phyloP scores from a whole-genome alignment of 306 rosid genomes.

The Lablab purpureus region DNA sequence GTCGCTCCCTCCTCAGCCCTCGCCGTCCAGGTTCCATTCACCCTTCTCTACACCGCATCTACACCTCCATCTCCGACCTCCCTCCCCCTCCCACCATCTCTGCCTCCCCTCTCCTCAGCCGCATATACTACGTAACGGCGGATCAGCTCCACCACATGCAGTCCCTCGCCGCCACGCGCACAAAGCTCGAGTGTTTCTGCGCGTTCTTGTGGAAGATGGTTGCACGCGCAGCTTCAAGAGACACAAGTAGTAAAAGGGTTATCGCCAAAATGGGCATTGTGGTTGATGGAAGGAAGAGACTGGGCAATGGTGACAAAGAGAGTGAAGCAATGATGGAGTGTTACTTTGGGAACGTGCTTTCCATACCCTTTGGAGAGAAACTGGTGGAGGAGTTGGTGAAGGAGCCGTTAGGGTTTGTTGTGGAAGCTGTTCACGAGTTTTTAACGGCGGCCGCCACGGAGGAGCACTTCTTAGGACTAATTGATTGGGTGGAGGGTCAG shows the following conservation, averaged over 20 bases:
- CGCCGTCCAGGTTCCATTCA: conserved; percentile 41
- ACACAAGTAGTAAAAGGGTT: conserved; percentile 1
- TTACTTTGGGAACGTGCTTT: conserved; percentile 77
- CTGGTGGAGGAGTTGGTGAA: conserved; percentile 50
- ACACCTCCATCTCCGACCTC: conserved; percentile 54
- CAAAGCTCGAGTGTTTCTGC: conserved; percentile 71
- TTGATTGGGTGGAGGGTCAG: conserved; percentile 85
- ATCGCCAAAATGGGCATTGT: conserved; percentile 73
- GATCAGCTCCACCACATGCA: conserved; percentile 60
- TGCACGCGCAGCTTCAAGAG: conserved; percentile 54
- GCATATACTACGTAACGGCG: conserved; percentile 58
- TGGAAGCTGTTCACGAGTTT: conserved; percentile 53
- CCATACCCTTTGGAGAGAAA: conserved; percentile 64
- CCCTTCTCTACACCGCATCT: conserved; percentile 61
- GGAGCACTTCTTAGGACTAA: conserved; percentile 74
- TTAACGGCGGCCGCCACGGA: conserved; percentile 45
- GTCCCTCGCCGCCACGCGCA: conserved; percentile 47
- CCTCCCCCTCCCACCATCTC: conserved; percentile 40
- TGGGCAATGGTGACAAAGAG: conserved; percentile 31
- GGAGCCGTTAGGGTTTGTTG: conserved; percentile 60
- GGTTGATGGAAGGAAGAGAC: conserved; percentile 70
- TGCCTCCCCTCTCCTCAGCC: conserved; percentile 51
- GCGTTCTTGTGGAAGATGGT: conserved; percentile 80
- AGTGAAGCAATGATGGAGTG: conserved; percentile 35
- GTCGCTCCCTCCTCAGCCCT: conserved; percentile 55